Evolutionary conservation across 2,329 filamentous ascomycete species (phyloP), one percentile per base, ranked within the genome.

Genomic region (Neoascochyta sp.): DNA sequence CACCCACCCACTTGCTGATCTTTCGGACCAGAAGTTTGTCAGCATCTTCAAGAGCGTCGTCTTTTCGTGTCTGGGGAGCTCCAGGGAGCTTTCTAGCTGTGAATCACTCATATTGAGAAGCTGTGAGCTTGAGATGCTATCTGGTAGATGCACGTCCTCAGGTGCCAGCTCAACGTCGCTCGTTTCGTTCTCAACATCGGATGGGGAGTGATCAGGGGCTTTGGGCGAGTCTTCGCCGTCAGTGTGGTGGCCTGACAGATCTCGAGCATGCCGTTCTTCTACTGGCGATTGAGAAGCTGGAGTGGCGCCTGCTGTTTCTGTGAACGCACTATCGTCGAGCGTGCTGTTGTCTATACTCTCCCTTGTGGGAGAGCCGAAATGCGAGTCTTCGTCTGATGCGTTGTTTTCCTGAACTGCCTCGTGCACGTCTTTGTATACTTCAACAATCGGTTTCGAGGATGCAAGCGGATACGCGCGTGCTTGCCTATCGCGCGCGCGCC

Each of bases 1-100:
- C 5, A 83, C 76, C 92, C 92, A 98, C 20, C 90, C 89, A 60
- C 88, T 95, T 14, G 93, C 87, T 26, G 92, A 96, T 30, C 92
- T 80, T 64, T 98, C 93, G 3, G 92, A 93, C 92, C 92, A 98
- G 63, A 98, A 98, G 52, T 90, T 95, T 10, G 88, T 92, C 24
- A 98, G 73, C 69, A 95, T 88, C 57, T 93, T 95, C 78, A 98
- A 83, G 44, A 96, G 70, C 24, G 88, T 95, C 34, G 81, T 89
- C 62, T 90, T 92, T 56, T 95, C 87, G 54, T 96, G 87, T 53
- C 87, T 95, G 1, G 88, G 87, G 9, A 98, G 73, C 47, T 94
- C 87, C 7, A 85, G 64, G 29, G 80, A 80, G 27, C 74, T 64
- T 39, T 80, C 76, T 7, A 78, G 62, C 18, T 71, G 68, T 9